phyloP scores from a whole-genome alignment of 1,284 basidiomycete species.

The Singerocomus inundabilis region DNA sequence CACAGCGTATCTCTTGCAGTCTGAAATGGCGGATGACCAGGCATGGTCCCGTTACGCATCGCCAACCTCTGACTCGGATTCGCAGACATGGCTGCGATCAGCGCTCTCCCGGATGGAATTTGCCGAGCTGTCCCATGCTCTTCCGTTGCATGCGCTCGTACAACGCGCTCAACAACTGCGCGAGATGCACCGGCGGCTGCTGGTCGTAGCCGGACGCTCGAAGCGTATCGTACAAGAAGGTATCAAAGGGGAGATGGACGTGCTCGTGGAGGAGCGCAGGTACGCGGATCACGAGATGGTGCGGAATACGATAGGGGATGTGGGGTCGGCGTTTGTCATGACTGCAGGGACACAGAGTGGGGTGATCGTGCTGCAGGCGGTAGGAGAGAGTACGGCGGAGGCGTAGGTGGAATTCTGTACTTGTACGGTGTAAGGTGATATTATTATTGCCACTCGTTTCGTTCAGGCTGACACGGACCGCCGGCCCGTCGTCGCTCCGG shows the following conservation, averaged over 20 bases:
- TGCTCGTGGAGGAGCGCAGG: conserved; percentile 49
- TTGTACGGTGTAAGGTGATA: too few species aligned
- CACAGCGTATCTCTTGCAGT: conserved; percentile 63
- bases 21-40: conserved; percentile 72
- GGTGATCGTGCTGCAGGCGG: conserved; percentile 29
- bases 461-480: too few species aligned
- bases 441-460: too few species aligned
- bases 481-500: too few species aligned
- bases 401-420: conserved; percentile 8
- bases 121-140: conserved; percentile 41
- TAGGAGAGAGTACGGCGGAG: conserved; percentile 1
- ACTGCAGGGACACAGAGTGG: conserved; percentile 16
- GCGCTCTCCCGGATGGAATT: conserved; percentile 61
- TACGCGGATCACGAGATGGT: conserved; percentile 42
- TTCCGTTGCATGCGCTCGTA: conserved; percentile 56
- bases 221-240: conserved; percentile 62
- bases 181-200: conserved; percentile 35
- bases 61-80: conserved; percentile 18
- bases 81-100: conserved; percentile 32
- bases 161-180: conserved; percentile 39
- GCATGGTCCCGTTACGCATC: conserved; percentile 58
- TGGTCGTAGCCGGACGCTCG: conserved; percentile 75
- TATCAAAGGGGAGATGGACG: conserved; percentile 55
- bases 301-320: conserved; percentile 74
- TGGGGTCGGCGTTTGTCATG: conserved; percentile 64